Evolutionary conservation across 306 rosid species (phyloP), one percentile per base, ranked within the genome.

Genomic region (Sindora glabra): DNA sequence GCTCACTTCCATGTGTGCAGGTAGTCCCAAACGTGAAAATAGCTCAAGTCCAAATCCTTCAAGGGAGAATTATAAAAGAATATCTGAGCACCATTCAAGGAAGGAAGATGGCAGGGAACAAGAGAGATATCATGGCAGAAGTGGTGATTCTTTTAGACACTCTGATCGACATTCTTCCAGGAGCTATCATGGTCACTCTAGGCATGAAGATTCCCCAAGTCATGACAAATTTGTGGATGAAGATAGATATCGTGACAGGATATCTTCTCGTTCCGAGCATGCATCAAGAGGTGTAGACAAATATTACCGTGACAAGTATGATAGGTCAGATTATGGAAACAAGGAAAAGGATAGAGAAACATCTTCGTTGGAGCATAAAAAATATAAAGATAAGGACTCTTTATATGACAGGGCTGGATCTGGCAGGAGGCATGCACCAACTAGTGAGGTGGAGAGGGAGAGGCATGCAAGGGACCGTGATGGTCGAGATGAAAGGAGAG

Each of bases 201-300:
- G 85, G 79, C 82, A 76, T 48, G 73, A 67, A 55, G 87, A 81
- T 19, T 67, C 70, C 59, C 40, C 14, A 25, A 79, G 74, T 47
- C 66, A 65, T 59, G 89, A 77, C 60, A 87, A 81, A 56, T 74
- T 76, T 54, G 75, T 71, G 2, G 79, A 77, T 42, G 90, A 81
- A 40, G 90, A 83, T 51, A 83, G 81, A 76, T 56, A 47, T 40
- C 62, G 46, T 67, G 88, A 75, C 37, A 81, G 71, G 80, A 19
- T 44, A 39, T 65, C 81, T 54, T 75, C 89, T 74, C 89, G 73
- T 42, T 72, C 74, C 65, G 70, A 52, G 51, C 76, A 76, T 49
- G 96, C 81, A 42, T 62, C 88, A n/a, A 87, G 80, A 66, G 86
- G 78, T 48, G 85, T n/a, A 32, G 89, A 83, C 30, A 88, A 74